These are phyloP conservation scores for Symbiotaphrina buchneri DNA, from an alignment of 495 filamentous ascomycete species.

Conservation along the genomic window DNA sequence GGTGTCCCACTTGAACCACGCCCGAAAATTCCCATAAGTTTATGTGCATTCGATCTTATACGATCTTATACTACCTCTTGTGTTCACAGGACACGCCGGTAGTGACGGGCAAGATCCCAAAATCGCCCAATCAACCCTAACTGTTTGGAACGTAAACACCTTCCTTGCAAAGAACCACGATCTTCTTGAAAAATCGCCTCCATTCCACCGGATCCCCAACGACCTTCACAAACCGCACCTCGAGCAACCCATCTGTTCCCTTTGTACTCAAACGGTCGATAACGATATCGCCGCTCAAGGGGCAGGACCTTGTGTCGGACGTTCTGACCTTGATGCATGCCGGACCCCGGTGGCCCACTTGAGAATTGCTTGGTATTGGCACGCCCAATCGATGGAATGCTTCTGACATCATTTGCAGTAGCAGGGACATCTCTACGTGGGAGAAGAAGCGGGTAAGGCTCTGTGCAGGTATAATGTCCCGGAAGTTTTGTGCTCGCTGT, in stretches of 20 bases:
- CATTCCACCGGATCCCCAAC: constrained; percentile 96
- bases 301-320: constrained; percentile 57
- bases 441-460: constrained; percentile 85
- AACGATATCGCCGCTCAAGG: constrained; percentile 61
- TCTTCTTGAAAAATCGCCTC: constrained; percentile 90
- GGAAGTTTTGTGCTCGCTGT: constrained; percentile 69
- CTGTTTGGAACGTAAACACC: constrained; percentile 24
- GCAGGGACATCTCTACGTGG: constrained; percentile 46
- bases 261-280: constrained; percentile 35
- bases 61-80: too few relatives aligned
- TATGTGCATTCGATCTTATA: too few relatives aligned
- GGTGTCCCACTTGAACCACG: too few relatives aligned
- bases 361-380: constrained; percentile 31
- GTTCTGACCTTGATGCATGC: constrained; percentile 51
- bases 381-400: constrained; percentile 68
- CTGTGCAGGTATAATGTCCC: constrained; percentile 65
- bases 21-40: too few relatives aligned
- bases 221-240: constrained; percentile 80
- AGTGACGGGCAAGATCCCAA: too few relatives aligned
- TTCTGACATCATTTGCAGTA: constrained; percentile 59
- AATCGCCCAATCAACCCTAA: not conserved
- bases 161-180: constrained; percentile 65
- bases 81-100: too few relatives aligned
- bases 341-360: constrained; percentile 19
- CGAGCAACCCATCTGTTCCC: constrained; percentile 32